Conservation (phyloP, 169 alveolate species). For the Perkinsus marinus region DNA sequence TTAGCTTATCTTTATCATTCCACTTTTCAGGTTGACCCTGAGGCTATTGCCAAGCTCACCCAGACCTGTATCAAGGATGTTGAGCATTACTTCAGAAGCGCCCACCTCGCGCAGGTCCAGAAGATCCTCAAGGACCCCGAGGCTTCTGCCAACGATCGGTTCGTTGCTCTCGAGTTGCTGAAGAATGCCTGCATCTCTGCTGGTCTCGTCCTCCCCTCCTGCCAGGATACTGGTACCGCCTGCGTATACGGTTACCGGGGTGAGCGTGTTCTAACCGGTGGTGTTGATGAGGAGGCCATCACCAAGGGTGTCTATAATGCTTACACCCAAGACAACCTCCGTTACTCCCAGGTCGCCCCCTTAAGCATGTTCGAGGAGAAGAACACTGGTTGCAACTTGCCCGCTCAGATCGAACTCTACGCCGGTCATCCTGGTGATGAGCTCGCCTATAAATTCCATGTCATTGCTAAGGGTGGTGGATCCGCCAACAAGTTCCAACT, state of each 20-base stretch:
- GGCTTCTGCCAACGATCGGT: slow-evolving; percentile 52
- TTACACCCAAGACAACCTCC: slow-evolving; percentile 50
- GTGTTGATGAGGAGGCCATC: slow-evolving; percentile 43
- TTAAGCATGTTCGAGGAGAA: slow-evolving; percentile 62
- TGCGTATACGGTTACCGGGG: slow-evolving; percentile 49
- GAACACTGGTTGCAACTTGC: slow-evolving; percentile 67
- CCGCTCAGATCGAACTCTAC: slow-evolving; percentile 61
- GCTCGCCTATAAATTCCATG: slow-evolving; percentile 43
- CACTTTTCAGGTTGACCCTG: neutral
- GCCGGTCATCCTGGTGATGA: slow-evolving; percentile 22
- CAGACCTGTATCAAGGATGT: neutral
- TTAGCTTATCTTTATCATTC: neutral
- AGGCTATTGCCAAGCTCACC: neutral
- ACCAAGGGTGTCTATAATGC: slow-evolving; percentile 62
- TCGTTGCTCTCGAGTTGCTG: slow-evolving; percentile 57
- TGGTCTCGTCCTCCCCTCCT: slow-evolving; percentile 59
- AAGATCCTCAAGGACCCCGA: slow-evolving; percentile 47
- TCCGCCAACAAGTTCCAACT: slow-evolving; percentile 67
- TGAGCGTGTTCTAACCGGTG: slow-evolving; percentile 11
- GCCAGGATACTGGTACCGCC: slow-evolving; percentile 79
- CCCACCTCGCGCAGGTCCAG: slow-evolving; percentile 17
- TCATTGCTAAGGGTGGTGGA: slow-evolving; percentile 76
- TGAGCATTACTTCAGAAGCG: slow-evolving; percentile 3
- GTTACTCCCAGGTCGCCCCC: slow-evolving; percentile 67
- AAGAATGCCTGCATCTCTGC: slow-evolving; percentile 58